Evolutionary conservation across 179 eudicot species (phyloP).

Genomic region (Beta lomatogona): DNA sequence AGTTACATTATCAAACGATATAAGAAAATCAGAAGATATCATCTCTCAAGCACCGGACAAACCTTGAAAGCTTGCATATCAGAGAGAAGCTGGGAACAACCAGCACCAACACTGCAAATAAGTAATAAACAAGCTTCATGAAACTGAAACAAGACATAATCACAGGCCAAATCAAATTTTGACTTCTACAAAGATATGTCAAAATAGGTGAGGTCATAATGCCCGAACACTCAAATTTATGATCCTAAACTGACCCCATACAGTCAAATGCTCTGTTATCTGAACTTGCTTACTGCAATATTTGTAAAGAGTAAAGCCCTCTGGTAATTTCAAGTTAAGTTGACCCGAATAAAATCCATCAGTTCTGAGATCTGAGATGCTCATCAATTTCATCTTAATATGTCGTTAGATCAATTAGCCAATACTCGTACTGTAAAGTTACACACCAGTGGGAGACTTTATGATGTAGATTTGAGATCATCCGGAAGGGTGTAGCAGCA

Average conservation of each 20-base stretch:
- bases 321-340: not conserved
- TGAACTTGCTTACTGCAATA: not conserved
- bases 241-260: not conserved
- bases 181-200: not conserved
- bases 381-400: not conserved
- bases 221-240: not conserved
- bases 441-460: not conserved
- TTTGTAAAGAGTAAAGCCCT: not conserved
- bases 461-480: not conserved
- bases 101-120: slow-evolving; percentile 82
- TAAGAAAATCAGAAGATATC: not conserved
- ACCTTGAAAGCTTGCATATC: slow-evolving; percentile 99
- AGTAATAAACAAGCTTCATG: slow-evolving; percentile 30
- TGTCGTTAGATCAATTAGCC: not conserved
- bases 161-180: not conserved
- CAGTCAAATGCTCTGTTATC: no score
- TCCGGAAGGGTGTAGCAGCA: not conserved
- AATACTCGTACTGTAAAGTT: not conserved
- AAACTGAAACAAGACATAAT: slow-evolving; percentile 6
- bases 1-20: slow-evolving; percentile 1
- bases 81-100: slow-evolving; percentile 94
- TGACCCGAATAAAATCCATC: not conserved
- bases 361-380: not conserved
- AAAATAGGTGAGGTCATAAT: not conserved
- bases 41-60: slow-evolving; percentile 22